A percentile compares a stretch with the other conserved stretches of the same genome.
These are phyloP conservation scores for Colletotrichum incanum DNA, from an alignment of 2,329 filamentous ascomycete genomes.

Conservation along the genomic window DNA sequence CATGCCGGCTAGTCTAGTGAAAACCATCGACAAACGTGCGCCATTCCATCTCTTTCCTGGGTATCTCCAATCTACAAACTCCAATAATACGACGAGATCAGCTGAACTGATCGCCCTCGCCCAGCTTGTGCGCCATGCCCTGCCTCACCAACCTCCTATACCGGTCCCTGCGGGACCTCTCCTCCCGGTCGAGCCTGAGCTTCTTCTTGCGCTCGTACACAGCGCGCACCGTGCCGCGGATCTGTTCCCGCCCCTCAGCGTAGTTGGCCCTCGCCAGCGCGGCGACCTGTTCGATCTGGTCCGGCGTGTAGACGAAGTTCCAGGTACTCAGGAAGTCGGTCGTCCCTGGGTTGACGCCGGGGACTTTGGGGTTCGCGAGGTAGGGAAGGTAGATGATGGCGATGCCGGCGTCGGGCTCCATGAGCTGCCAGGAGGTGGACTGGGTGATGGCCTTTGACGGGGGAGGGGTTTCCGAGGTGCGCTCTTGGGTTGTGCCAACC, in stretches of 20 bases:
- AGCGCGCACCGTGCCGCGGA: conserved; percentile 83
- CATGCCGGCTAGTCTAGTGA: neutral
- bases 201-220: conserved; percentile 95
- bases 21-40: conserved; percentile 5
- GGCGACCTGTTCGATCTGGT: conserved; percentile 90
- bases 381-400: conserved; percentile 93
- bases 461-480: conserved; percentile 69
- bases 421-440: conserved; percentile 78
- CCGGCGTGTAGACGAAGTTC: conserved; percentile 97
- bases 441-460: conserved; percentile 72
- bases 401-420: conserved; percentile 85
- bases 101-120: conserved; percentile 78
- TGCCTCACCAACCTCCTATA: conserved; percentile 64
- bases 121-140: conserved; percentile 70
- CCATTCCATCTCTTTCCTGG: conserved; percentile 24
- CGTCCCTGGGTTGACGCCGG: conserved; percentile 85
- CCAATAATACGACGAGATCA: conserved; percentile 43
- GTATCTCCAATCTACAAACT: conserved; percentile 34
- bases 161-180: conserved; percentile 55
- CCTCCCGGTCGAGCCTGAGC: conserved; percentile 70
- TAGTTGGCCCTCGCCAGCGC: conserved; percentile 89
- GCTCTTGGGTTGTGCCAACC: conserved; percentile 89
- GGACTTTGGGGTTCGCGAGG: conserved; percentile 81
- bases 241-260: conserved; percentile 83
- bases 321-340: conserved; percentile 94